Conservation (phyloP, 2,329 filamentous ascomycete genomes). For the Colletotrichum abscissum region DNA sequence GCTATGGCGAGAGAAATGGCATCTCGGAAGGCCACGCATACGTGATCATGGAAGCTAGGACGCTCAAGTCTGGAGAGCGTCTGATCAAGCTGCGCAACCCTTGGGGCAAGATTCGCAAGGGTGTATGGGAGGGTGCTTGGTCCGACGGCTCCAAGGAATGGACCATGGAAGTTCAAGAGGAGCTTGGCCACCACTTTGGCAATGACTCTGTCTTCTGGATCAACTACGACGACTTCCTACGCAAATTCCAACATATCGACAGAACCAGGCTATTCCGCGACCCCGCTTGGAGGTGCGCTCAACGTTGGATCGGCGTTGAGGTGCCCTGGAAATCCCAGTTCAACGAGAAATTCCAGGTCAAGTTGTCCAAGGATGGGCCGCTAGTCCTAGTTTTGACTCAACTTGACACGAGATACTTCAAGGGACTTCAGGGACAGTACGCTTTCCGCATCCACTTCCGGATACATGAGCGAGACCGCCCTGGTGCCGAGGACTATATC, state of each 20-base stretch:
- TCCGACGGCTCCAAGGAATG: constrained; percentile 71
- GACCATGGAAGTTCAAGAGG: constrained; percentile 67
- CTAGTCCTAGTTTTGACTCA: constrained; percentile 71
- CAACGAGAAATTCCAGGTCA: constrained; percentile 70
- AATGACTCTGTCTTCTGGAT: constrained; percentile 75
- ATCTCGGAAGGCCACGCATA: constrained; percentile 71
- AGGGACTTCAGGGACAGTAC: constrained; percentile 70
- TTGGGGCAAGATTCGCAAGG: constrained; percentile 69
- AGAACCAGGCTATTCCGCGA: constrained; percentile 71
- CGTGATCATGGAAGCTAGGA: constrained; percentile 68
- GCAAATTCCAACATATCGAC: constrained; percentile 71
- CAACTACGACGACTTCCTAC: constrained; percentile 69
- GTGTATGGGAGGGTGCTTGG: constrained; percentile 70
- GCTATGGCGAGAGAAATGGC: constrained; percentile 69
- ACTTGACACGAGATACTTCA: constrained; percentile 71
- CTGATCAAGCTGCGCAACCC: constrained; percentile 71
- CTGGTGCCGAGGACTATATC: constrained; percentile 67
- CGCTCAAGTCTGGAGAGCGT: constrained; percentile 62
- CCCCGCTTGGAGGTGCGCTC: constrained; percentile 66
- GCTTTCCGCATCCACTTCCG: constrained; percentile 61
- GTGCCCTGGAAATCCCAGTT: constrained; percentile 73
- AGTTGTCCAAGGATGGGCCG: constrained; percentile 65
- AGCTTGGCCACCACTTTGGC: constrained; percentile 69
- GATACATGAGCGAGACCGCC: constrained; percentile 61
- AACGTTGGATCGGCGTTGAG: constrained; percentile 71